Evolutionary conservation across 2,329 filamentous ascomycete genomes (phyloP).

Genomic region (Teratosphaeria pseudoeucalypti): DNA sequence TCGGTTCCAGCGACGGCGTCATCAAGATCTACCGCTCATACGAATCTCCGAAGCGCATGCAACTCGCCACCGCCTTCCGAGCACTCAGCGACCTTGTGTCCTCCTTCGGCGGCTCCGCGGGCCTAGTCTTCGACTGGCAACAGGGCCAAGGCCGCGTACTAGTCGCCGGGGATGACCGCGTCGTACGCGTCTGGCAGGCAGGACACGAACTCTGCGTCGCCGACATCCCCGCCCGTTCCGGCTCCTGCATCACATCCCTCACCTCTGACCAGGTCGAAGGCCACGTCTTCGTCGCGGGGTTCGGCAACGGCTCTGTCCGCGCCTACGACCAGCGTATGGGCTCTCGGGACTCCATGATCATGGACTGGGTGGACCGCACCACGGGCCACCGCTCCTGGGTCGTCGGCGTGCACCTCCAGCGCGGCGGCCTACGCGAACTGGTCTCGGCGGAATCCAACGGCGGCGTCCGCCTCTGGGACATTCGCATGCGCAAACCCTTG

Average conservation of each 20-base stretch:
- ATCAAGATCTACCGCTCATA: conserved; percentile 91
- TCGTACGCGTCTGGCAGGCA: conserved; percentile 94
- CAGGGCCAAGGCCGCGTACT: conserved; percentile 90
- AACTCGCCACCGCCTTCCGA: conserved; percentile 83
- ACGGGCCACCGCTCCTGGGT: conserved; percentile 94
- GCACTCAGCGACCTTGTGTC: conserved; percentile 89
- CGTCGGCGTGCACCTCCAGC: conserved; percentile 91
- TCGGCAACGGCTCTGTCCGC: conserved; percentile 86
- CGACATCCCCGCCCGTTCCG: conserved; percentile 88
- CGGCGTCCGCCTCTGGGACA: conserved; percentile 92
- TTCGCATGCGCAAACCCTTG: conserved; percentile 51
- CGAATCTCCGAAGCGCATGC: conserved; percentile 62
- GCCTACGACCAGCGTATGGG: conserved; percentile 87
- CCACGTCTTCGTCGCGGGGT: conserved; percentile 90
- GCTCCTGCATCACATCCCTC: conserved; percentile 88
- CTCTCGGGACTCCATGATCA: conserved; percentile 83
- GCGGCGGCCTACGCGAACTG: conserved; percentile 83
- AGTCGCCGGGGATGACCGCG: conserved; percentile 91
- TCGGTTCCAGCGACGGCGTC: conserved; percentile 88
- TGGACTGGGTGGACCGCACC: conserved; percentile 89
- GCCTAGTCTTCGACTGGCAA: conserved; percentile 97
- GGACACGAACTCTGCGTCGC: conserved; percentile 83
- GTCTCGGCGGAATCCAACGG: conserved; percentile 85
- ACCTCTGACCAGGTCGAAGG: conserved; percentile 97
- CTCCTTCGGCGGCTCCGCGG: conserved; percentile 76